Percentiles rank a stretch among this genome's conserved stretches.
Evolutionary conservation across 2,329 filamentous ascomycete genomes (phyloP).

Genomic region (Dothistroma pini): DNA sequence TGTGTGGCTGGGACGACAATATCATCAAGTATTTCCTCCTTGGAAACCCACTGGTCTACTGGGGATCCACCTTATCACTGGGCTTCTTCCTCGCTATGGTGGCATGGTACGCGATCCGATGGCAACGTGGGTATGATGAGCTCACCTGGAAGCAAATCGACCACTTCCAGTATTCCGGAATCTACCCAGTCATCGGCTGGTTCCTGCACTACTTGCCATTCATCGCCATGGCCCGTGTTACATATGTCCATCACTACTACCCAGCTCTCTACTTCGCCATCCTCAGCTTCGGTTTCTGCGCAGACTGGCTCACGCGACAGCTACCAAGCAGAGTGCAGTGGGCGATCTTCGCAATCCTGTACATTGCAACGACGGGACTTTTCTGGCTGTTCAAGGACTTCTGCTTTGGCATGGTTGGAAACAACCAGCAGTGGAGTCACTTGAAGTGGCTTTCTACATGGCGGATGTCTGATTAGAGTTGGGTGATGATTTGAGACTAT

Average conservation of each 20-base stretch:
- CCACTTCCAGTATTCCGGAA: constrained; percentile 86
- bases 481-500: background rate
- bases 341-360: constrained; percentile 69
- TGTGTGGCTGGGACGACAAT: constrained; percentile 97
- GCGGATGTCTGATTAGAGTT: constrained; percentile 65
- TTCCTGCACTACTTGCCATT: constrained; percentile 95
- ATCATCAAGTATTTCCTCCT: constrained; percentile 98
- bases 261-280: constrained; percentile 98
- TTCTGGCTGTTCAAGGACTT: constrained; percentile 91
- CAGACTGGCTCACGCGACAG: constrained; percentile 75
- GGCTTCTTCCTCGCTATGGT: constrained; percentile 69
- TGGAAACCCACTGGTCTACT: constrained; percentile 94
- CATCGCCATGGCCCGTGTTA: constrained; percentile 96
- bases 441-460: constrained; percentile 91
- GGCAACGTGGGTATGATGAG: constrained; percentile 91
- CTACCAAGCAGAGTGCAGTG: constrained; percentile 62
- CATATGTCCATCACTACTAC: constrained; percentile 99
- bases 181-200: constrained; percentile 93
- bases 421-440: constrained; percentile 79
- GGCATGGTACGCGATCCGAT: constrained; percentile 82
- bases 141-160: constrained; percentile 78
- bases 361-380: constrained; percentile 69
- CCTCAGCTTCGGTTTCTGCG: constrained; percentile 77
- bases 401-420: constrained; percentile 91
- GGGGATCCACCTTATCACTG: constrained; percentile 81